These are phyloP conservation scores for Coemansia sp. DNA, from an alignment of 192 early-diverging fungal species.

Conservation along the genomic window DNA sequence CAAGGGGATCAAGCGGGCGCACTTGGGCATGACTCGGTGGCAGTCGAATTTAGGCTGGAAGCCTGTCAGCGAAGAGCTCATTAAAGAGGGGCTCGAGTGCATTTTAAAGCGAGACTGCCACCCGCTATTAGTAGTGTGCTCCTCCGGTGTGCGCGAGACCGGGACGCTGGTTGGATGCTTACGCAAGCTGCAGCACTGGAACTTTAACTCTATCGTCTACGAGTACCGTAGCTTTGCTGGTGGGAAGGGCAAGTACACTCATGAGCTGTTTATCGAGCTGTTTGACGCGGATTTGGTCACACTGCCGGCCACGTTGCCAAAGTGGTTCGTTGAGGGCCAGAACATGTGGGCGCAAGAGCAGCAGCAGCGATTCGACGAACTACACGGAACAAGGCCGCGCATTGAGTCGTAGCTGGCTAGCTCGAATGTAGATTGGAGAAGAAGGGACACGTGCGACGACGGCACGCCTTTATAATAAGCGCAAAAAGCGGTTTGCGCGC, in stretches of 20 bases:
- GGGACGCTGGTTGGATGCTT: conserved; percentile 91
- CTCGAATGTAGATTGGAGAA: background rate
- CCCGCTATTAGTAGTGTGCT: conserved; percentile 89
- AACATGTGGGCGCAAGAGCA: conserved; percentile 58
- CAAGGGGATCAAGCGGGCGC: conserved; percentile 63
- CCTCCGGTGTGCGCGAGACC: conserved; percentile 93
- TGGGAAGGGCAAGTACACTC: conserved; percentile 78
- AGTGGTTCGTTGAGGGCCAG: conserved; percentile 77
- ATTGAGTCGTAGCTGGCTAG: background rate
- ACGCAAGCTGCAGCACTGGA: conserved; percentile 91
- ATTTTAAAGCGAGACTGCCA: conserved; percentile 75
- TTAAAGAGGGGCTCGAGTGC: conserved; percentile 93
- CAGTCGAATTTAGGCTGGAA: conserved; percentile 77
- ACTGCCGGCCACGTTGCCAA: conserved; percentile 70
- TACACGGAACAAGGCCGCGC: conserved; percentile 9
- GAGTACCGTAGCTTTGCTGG: conserved; percentile 96
- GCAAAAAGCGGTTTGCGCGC: background rate
- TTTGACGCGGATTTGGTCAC: conserved; percentile 92
- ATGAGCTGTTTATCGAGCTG: conserved; percentile 94
- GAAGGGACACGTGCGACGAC: background rate
- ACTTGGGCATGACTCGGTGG: conserved; percentile 67
- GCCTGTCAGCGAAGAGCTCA: conserved; percentile 89
- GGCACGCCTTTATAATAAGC: background rate
- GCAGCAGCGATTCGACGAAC: conserved; percentile 23
- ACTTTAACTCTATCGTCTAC: conserved; percentile 93